A percentile compares a stretch with the other conserved stretches of the same genome.
Evolutionary conservation across 2,329 filamentous ascomycete genomes (phyloP).

Genomic region (Simplicillium aogashimaense): DNA sequence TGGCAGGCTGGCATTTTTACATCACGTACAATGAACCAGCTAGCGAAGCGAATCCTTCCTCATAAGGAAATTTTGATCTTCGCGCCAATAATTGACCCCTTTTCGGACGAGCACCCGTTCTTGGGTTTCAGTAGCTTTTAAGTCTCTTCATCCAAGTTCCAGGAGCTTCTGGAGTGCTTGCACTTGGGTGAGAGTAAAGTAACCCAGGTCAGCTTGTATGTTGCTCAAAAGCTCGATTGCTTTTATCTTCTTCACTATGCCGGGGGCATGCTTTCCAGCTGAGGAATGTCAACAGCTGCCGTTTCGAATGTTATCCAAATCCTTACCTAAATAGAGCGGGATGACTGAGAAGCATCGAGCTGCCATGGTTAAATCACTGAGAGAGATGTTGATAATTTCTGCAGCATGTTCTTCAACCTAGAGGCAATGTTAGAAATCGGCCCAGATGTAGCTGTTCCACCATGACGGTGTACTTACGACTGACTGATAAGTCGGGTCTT

Average conservation of each 20-base stretch:
- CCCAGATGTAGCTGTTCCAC: background rate
- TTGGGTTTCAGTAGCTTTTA: too few relatives aligned
- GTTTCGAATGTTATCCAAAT: background rate
- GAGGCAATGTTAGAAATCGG: background rate
- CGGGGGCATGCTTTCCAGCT: conserved; percentile 2
- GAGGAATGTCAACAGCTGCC: background rate
- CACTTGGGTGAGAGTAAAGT: too few relatives aligned
- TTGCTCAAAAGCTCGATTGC: too few relatives aligned
- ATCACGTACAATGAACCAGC: too few relatives aligned
- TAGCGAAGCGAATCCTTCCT: too few relatives aligned
- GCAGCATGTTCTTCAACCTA: conserved; percentile 3
- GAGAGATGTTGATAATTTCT: conserved; percentile 1
- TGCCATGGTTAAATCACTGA: conserved; percentile 2
- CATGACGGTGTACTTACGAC: background rate
- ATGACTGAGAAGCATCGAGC: conserved; percentile 1
- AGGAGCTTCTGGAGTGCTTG: too few relatives aligned
- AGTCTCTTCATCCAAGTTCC: too few relatives aligned
- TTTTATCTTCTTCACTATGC: conserved; percentile 2
- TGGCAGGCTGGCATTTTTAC: too few relatives aligned
- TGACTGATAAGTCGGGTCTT: background rate
- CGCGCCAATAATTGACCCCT: too few relatives aligned
- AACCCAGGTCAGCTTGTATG: too few relatives aligned
- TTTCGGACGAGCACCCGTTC: too few relatives aligned
- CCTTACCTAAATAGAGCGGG: conserved; percentile 2
- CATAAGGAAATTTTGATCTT: too few relatives aligned